Conservation (phyloP, 495 filamentous ascomycete species). For the Tetracladium setigerum region DNA sequence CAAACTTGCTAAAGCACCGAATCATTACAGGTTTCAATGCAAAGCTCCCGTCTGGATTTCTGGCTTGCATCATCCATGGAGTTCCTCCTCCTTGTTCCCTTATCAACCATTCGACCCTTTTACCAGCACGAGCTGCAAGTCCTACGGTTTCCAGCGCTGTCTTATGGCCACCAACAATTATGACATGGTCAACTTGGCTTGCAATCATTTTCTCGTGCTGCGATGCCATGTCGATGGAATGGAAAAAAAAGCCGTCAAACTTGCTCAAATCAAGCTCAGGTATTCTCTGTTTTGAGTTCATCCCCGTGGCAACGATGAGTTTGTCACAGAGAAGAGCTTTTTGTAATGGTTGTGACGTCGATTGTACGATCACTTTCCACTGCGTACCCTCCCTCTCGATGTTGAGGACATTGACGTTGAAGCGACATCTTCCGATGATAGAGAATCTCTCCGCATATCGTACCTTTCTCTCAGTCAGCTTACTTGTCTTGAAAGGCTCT, state of each 20-base stretch:
- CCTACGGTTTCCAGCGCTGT: constrained; percentile 28
- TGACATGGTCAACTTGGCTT: constrained; percentile 15
- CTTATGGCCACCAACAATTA: constrained; percentile 31
- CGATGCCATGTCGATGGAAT: constrained; percentile 20
- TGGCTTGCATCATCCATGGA: constrained; percentile 13
- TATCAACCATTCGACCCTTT: constrained; percentile 31
- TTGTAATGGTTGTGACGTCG: constrained; percentile 3
- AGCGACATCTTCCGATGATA: constrained; percentile 24
- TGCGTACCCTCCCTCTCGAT: constrained; percentile 19
- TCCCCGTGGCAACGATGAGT: constrained; percentile 32
- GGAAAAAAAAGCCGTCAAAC: constrained; percentile 22
- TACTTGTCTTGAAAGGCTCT: not conserved
- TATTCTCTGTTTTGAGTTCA: constrained; percentile 24
- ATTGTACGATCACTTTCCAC: constrained; percentile 23
- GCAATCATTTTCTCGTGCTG: constrained; percentile 10
- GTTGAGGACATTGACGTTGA: constrained; percentile 23
- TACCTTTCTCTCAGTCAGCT: not conserved
- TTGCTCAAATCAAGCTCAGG: constrained; percentile 22
- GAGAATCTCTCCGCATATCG: constrained; percentile 27
- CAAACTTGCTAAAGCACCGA: not conserved
- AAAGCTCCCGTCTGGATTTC: constrained; percentile 13
- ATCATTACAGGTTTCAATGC: not conserved
- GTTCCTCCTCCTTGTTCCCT: constrained; percentile 24
- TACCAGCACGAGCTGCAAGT: constrained; percentile 23
- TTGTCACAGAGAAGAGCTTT: constrained; percentile 20